phyloP scores from a whole-genome alignment of 345 rosid species.

The Aegle marmelos region DNA sequence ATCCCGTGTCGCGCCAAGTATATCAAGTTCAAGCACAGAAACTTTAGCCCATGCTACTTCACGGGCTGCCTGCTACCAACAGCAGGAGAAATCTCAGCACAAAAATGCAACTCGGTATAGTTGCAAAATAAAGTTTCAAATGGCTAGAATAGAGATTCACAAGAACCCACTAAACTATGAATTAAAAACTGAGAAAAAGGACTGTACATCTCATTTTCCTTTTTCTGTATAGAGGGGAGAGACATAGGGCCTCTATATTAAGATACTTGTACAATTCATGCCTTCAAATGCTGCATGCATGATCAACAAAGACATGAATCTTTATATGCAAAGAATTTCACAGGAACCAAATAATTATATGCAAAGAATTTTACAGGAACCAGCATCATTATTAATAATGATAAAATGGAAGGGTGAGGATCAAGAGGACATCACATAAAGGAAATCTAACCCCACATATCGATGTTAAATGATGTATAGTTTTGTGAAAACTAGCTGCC shows the following conservation, averaged over 20 bases:
- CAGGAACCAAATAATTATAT: not conserved
- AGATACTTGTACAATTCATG: not conserved
- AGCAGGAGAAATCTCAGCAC: slow-evolving; percentile 61
- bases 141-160: not conserved
- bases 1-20: slow-evolving; percentile 71
- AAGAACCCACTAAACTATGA: not conserved
- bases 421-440: not conserved
- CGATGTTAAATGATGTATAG: not conserved
- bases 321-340: not conserved
- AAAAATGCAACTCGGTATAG: slow-evolving; percentile 21
- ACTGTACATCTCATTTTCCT: not conserved
- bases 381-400: not conserved
- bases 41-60: slow-evolving; percentile 99
- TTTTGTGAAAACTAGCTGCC: slow-evolving; percentile 13
- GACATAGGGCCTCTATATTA: not conserved
- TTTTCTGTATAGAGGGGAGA: not conserved
- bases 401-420: not conserved
- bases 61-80: slow-evolving; percentile 97
- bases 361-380: not conserved
- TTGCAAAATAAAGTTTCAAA: not conserved
- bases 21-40: slow-evolving; percentile 83
- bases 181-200: not conserved
- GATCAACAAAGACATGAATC: not conserved
- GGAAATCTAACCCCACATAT: not conserved
- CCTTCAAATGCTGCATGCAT: not conserved